Evolutionary conservation across 371 early-diverging fungal species (phyloP).

Genomic region (Mortierella sp.): DNA sequence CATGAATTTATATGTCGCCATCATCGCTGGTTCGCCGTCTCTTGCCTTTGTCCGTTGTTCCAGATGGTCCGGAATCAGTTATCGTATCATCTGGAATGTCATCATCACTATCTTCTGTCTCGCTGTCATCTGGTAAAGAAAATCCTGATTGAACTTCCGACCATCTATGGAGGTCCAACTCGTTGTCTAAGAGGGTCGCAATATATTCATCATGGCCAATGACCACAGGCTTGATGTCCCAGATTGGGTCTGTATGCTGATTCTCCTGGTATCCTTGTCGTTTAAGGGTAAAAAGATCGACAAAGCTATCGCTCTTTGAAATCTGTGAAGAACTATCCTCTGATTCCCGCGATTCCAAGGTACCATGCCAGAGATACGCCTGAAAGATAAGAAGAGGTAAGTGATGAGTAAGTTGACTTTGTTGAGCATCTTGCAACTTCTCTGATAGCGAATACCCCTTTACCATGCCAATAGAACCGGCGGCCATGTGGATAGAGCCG

Average conservation of each 20-base stretch:
- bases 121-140: not conserved
- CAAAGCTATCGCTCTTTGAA: not conserved
- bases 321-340: not conserved
- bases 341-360: not conserved
- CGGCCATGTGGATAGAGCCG: conserved; percentile 38
- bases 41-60: conserved; percentile 9
- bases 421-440: not conserved
- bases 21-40: conserved; percentile 10
- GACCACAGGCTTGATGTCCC: conserved; percentile 32
- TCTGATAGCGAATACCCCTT: not conserved
- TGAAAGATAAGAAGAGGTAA: not conserved
- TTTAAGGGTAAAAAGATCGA: conserved; percentile 5
- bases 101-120: conserved; percentile 16
- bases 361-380: conserved; percentile 15
- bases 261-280: not conserved
- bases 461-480: conserved; percentile 38
- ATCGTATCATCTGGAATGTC: not conserved
- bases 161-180: conserved; percentile 34
- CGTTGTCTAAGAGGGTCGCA: conserved; percentile 22
- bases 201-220: conserved; percentile 34
- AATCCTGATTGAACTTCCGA: not conserved
- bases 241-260: not conserved
- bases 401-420: not conserved
- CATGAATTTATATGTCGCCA: not conserved
- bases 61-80: not conserved